phyloP scores from a whole-genome alignment of 352 stramenopile genomes.

The Pythium chondricola region DNA sequence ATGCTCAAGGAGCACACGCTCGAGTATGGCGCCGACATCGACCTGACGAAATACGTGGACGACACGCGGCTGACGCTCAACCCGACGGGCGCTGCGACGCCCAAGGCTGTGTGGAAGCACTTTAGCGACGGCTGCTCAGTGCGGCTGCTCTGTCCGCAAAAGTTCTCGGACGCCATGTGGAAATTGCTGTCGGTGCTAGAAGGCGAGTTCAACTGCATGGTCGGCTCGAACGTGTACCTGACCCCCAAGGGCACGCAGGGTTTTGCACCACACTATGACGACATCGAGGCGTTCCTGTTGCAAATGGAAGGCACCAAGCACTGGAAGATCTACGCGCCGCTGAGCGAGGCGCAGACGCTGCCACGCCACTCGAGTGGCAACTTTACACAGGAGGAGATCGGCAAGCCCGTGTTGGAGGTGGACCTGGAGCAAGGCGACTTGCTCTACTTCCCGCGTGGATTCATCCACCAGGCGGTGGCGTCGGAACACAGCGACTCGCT shows the following conservation, averaged over 20 bases:
- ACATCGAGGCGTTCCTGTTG: slow-evolving; percentile 95
- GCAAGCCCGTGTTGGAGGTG: slow-evolving; percentile 70
- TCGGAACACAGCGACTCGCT: slow-evolving; percentile 63
- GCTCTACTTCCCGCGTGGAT: slow-evolving; percentile 89
- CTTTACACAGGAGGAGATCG: slow-evolving; percentile 69
- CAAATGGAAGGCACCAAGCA: slow-evolving; percentile 91
- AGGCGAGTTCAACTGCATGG: slow-evolving; percentile 91
- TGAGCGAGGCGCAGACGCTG: slow-evolving; percentile 47
- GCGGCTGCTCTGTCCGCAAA: slow-evolving; percentile 91
- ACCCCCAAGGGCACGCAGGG: slow-evolving; percentile 91
- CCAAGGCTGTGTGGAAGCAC: slow-evolving; percentile 74
- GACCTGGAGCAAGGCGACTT: slow-evolving; percentile 81
- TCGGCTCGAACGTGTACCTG: slow-evolving; percentile 93
- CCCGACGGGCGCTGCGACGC: slow-evolving; percentile 38
- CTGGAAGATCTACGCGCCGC: slow-evolving; percentile 88
- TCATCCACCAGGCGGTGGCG: slow-evolving; percentile 80
- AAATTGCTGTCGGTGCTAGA: slow-evolving; percentile 92
- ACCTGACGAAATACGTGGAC: slow-evolving; percentile 87
- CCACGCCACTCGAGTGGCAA: slow-evolving; percentile 69
- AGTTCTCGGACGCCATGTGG: slow-evolving; percentile 84
- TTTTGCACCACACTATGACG: slow-evolving; percentile 97
- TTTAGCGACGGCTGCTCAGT: slow-evolving; percentile 87
- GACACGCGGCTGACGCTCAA: slow-evolving; percentile 68
- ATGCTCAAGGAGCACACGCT: slow-evolving; percentile 75
- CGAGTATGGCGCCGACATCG: slow-evolving; percentile 74